Conservation (phyloP, 352 stramenopile genomes). For the Globisporangium lucens region DNA sequence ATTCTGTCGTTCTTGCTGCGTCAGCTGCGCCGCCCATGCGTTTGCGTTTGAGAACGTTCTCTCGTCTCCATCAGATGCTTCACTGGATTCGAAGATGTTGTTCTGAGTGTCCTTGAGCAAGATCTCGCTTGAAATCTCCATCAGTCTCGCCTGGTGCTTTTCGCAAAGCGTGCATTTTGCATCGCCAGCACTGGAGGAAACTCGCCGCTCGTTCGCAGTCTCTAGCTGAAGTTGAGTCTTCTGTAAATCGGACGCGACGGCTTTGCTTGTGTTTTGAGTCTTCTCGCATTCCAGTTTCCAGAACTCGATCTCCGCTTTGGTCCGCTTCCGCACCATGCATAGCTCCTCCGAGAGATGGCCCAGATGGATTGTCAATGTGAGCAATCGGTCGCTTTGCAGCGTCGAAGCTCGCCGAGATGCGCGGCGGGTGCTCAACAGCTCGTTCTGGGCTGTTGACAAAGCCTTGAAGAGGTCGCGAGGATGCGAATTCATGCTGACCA, state of each 20-base stretch:
- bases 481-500: slow-evolving; percentile 54
- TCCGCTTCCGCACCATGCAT: slow-evolving; percentile 61
- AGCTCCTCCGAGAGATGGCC: slow-evolving; percentile 66
- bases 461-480: slow-evolving; percentile 66
- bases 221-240: slow-evolving; percentile 32
- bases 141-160: slow-evolving; percentile 48
- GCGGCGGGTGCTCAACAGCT: slow-evolving; percentile 39
- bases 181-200: background rate
- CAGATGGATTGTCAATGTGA: slow-evolving; percentile 65
- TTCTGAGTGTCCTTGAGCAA: slow-evolving; percentile 22
- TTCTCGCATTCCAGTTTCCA: slow-evolving; percentile 73
- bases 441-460: slow-evolving; percentile 38
- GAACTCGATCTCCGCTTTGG: slow-evolving; percentile 53
- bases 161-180: slow-evolving; percentile 38
- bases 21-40: slow-evolving; percentile 18
- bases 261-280: slow-evolving; percentile 48
- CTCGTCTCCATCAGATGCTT: slow-evolving; percentile 16
- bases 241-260: slow-evolving; percentile 31
- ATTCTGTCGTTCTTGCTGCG: slow-evolving; percentile 32
- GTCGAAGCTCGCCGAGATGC: slow-evolving; percentile 48
- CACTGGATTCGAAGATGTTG: slow-evolving; percentile 1
- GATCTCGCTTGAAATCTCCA: slow-evolving; percentile 42
- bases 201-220: slow-evolving; percentile 11
- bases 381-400: slow-evolving; percentile 52
- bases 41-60: background rate